Conservation (phyloP, 257 asterid genomes). For the Ajuga chamaepitys region DNA sequence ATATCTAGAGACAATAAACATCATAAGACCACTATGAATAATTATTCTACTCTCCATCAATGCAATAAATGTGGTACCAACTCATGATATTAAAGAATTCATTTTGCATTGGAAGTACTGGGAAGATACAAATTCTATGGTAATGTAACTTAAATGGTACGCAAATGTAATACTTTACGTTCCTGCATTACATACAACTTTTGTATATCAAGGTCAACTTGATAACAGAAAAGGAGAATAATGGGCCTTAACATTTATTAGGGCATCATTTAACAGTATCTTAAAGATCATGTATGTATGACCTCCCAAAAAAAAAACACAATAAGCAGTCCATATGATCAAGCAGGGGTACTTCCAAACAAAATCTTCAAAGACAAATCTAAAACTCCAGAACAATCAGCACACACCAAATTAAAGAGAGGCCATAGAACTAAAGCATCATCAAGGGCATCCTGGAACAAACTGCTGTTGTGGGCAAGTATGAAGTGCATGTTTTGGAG, state of each 20-base stretch:
- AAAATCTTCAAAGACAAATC: neutral
- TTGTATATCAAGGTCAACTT: neutral
- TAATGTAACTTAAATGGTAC: neutral
- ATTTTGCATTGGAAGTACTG: neutral
- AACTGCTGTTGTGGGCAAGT: too few relatives aligned
- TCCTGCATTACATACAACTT: neutral
- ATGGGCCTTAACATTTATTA: neutral
- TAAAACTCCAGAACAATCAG: neutral
- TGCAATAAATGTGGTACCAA: neutral
- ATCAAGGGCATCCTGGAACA: too few relatives aligned
- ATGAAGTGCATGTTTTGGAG: too few relatives aligned
- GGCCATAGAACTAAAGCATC: neutral
- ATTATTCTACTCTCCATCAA: neutral
- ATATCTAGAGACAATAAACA: conserved; percentile 19
- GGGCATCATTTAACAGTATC: neutral
- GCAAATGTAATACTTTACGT: neutral
- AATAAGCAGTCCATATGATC: neutral
- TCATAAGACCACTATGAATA: neutral
- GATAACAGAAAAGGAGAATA: neutral
- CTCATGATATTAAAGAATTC: neutral
- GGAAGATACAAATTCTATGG: neutral
- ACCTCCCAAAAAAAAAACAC: neutral
- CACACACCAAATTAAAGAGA: neutral
- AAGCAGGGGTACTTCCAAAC: neutral
- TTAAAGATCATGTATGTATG: neutral